A percentile compares a stretch with the other conserved stretches of the same genome.
Conservation (phyloP, 1,284 basidiomycete species). For the Apiotrichum laibachii region DNA sequence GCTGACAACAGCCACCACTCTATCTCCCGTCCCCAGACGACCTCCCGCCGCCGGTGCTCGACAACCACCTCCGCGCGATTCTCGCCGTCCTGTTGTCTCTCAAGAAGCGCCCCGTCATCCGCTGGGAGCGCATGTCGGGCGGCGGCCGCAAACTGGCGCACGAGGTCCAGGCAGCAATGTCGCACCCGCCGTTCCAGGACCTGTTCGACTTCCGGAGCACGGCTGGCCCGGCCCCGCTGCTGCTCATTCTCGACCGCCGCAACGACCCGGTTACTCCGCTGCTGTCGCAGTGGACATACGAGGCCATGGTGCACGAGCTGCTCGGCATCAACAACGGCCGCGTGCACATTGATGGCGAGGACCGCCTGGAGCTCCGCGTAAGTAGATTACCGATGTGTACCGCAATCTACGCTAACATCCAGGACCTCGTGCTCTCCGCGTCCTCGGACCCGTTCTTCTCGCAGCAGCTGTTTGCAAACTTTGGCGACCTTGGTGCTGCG, state of each 20-base stretch:
- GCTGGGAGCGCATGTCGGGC: conserved; percentile 89
- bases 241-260: conserved; percentile 70
- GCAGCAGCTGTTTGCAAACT: conserved; percentile 85
- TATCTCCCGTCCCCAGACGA: conserved; percentile 59
- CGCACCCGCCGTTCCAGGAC: conserved; percentile 52
- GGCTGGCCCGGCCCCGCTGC: conserved; percentile 55
- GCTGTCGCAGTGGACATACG: conserved; percentile 99
- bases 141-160: conserved; percentile 86
- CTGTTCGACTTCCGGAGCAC: conserved; percentile 58
- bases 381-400: conserved; percentile 34
- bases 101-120: conserved; percentile 88
- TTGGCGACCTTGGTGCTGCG: conserved; percentile 92
- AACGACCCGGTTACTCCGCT: conserved; percentile 98
- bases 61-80: conserved; percentile 78
- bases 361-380: conserved; percentile 79
- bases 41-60: conserved; percentile 62
- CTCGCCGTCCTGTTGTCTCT: conserved; percentile 83
- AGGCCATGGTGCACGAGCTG: conserved; percentile 98
- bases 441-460: conserved; percentile 94
- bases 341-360: conserved; percentile 81
- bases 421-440: conserved; percentile 93
- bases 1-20: conserved; percentile 41
- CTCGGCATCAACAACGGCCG: conserved; percentile 92
- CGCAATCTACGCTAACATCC: conserved; percentile 6
- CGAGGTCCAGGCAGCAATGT: conserved; percentile 64